phyloP scores from a whole-genome alignment of 495 filamentous ascomycete species.

The Apiosordaria backusii region DNA sequence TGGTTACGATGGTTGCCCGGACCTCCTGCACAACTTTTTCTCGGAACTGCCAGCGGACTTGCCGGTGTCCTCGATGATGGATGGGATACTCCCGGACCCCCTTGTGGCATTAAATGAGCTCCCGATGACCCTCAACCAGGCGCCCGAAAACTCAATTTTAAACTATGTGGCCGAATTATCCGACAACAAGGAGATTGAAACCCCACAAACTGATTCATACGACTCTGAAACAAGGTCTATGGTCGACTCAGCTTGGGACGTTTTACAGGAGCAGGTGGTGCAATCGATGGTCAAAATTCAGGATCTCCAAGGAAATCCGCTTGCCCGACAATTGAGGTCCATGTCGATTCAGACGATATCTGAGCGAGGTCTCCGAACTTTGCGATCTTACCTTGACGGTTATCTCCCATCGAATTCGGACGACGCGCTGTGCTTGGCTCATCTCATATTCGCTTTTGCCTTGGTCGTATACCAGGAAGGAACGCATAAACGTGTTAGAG shows the following conservation, averaged over 20 bases:
- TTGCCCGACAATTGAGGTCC: conserved; percentile 35
- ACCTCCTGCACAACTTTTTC: conserved; percentile 26
- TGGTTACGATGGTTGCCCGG: conserved; percentile 14
- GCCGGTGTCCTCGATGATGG: conserved; percentile 13
- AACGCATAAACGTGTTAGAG: conserved; percentile 18
- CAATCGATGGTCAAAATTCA: conserved; percentile 38
- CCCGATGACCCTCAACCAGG: conserved; percentile 23
- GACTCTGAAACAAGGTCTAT: conserved; percentile 40
- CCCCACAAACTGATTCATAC: conserved; percentile 20
- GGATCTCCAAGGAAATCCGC: conserved; percentile 33
- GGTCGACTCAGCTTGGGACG: conserved; percentile 40
- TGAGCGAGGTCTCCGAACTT: conserved; percentile 34
- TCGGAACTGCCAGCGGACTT: conserved; percentile 39
- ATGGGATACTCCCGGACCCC: conserved; percentile 25
- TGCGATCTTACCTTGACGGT: conserved; percentile 34
- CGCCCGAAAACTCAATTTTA: conserved; percentile 34
- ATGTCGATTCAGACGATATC: conserved; percentile 39
- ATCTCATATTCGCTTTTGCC: conserved; percentile 46
- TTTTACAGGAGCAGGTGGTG: conserved; percentile 40
- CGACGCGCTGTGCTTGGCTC: conserved; percentile 43
- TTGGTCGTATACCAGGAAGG: conserved; percentile 36
- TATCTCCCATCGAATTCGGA: conserved; percentile 31
- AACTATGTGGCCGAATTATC: conserved; percentile 24
- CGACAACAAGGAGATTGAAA: conserved; percentile 16
- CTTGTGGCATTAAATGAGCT: conserved; percentile 30